phyloP scores from a whole-genome alignment of 1,284 basidiomycete species.

The Sporisorium iseilematis-ciliati region DNA sequence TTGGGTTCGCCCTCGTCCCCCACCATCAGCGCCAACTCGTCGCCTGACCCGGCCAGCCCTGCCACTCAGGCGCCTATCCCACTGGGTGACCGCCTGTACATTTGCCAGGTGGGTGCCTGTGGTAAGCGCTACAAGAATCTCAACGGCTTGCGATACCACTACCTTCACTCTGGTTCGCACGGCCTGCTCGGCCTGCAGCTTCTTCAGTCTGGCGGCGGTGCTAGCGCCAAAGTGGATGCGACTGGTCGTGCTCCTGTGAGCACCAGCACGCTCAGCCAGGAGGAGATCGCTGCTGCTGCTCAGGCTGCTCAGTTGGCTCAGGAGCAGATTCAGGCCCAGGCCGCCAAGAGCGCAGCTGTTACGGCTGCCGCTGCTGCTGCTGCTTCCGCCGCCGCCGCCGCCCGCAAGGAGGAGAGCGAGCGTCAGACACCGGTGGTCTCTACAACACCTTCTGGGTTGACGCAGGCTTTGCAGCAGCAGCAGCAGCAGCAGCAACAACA shows the following conservation, averaged over 20 bases:
- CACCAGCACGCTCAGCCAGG: constrained; percentile 63
- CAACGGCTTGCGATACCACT: constrained; percentile 81
- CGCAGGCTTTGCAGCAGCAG: constrained; percentile 42
- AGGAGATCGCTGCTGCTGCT: constrained; percentile 66
- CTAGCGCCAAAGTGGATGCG: constrained; percentile 65
- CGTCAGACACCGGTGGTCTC: constrained; percentile 22
- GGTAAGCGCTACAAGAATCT: constrained; percentile 91
- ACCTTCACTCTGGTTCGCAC: constrained; percentile 95
- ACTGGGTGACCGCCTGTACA: constrained; percentile 56
- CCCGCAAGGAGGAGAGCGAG: constrained; percentile 44
- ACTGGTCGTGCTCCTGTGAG: constrained; percentile 65
- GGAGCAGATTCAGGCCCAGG: constrained; percentile 59
- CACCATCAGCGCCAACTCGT: constrained; percentile 24
- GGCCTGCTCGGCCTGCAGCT: constrained; percentile 69
- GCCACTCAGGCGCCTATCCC: constrained; percentile 33
- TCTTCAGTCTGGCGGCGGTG: constrained; percentile 65
- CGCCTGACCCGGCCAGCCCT: constrained; percentile 44
- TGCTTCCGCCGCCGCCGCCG: constrained; percentile 45
- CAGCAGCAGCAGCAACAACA: constrained; percentile 9
- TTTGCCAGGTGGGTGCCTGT: constrained; percentile 74
- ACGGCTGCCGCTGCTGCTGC: constrained; percentile 50
- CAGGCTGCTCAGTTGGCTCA: constrained; percentile 62
- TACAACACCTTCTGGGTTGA: constrained; percentile 39
- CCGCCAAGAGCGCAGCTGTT: constrained; percentile 52
- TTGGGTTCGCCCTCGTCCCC: constrained; percentile 39